Evolutionary conservation across 495 filamentous ascomycete genomes (phyloP), one percentile per base, ranked within the genome.

Genomic region (Penicillium lagena): DNA sequence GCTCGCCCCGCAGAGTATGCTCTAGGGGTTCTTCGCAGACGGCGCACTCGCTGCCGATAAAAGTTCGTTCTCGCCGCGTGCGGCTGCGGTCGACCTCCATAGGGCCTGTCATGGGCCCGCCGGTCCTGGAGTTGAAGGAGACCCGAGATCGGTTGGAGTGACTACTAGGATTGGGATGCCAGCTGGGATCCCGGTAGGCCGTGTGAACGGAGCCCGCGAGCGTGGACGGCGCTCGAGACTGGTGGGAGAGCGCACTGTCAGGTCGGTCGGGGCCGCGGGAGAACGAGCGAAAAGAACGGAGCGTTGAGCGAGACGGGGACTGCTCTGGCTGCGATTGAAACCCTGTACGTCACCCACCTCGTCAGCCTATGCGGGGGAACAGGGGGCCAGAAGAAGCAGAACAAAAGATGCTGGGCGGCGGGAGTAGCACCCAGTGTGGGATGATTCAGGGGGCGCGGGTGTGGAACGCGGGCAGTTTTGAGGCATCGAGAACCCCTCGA

Each of bases 21-120:
- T 99, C 93, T 50, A 99, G 68, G 8, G 91, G 94, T 61, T 99
- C 93, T 58, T 99, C 93, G 62, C 93, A 99, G 10, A 96, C 90
- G 38, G 91, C 88, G 64, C 93, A 99, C 67, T 91, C 85, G 60
- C 80, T 88, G 37, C 93, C 93, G 37, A 97, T 83, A 60, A 96
- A 99, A 1, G 94, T 99, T 58, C 93, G 79, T 65, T 96, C 94
- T 49, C 91, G 76, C 64, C 94, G 80, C 46, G 83, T 85, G 27
- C 89, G 81, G 47, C 78, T 82, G 51, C 89, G 78, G 55, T 96
- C 90, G 15, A 87, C 71, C 56, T 87, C 82, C 60, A 87, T 72
- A 59, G 83, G 78, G 58, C 82, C 87, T 50, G 88, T 82, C 72
- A 82, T 89, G 54, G 72, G 68, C 54, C 70, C 70, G 38, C 64